Base-by-base conservation (phyloP, 305 asterid species). In the Ajuga reptans region DNA sequence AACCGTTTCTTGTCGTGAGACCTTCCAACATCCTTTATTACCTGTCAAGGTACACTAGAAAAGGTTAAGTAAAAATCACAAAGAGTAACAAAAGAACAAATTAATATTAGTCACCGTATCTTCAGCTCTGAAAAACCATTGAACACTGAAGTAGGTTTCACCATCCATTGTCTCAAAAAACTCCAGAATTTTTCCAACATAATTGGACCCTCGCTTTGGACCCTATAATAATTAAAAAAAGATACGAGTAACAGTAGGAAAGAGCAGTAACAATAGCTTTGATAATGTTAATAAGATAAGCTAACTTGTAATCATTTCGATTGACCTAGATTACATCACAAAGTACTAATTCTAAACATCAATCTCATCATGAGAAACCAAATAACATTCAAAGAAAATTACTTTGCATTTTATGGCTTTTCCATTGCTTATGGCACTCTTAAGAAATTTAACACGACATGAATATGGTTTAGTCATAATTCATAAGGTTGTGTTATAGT, bases 61-160 rank as follows among this genome's bases (percentile, higher is more conserved):
- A 61, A 58, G 51, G 49, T 34, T 24, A 7, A n/a, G n/a, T 41
- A 27, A 29, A 34, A 64, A 43, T 68, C 68, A 9, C 69, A 70
- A 50, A 54, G 50, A 14, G 37, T 11, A 34, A 72, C 49, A 24
- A 9, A 18, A 21, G 14, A 73, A 60, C 37, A 71, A 24, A 55
- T 42, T 16, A 62, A 33, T 64, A 69, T 69, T 36, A 66, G 42
- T 69, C 72, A 85, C 95, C 81, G 96, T 90, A 78, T 90, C 92
- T 84, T 81, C 82, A 43, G 89, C 91, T 88, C 88, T 82, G 77
- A 78, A 90, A 73, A 86, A 90, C 96, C 96, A 90, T 51, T 86
- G 96, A 51, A 90, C 91, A 74, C 89, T 88, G 76, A 85, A 82
- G 77, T 86, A 88, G 71, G 87, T 82, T 72, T 82, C 91, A 57